These are phyloP conservation scores for Rhodomyrtus tomentosa DNA, from an alignment of 345 rosid species.

Conservation along the genomic window DNA sequence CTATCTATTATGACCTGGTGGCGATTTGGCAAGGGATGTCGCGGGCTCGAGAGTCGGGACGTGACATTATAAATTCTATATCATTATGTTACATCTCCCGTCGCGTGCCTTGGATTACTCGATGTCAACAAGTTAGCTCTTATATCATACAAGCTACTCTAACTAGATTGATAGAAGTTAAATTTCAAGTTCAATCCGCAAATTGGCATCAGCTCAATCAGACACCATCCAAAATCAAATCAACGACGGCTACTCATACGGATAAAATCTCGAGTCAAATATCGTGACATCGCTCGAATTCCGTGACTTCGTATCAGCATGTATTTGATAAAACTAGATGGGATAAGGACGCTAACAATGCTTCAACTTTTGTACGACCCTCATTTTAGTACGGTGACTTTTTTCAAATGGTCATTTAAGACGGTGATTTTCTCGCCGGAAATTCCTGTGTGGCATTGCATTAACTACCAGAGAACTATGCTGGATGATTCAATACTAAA, in stretches of 20 bases:
- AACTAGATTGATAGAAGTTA: not conserved
- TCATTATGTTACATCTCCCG: not conserved
- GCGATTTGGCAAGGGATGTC: too few relatives aligned
- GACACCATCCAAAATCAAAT: too few relatives aligned
- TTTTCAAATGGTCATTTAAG: not conserved
- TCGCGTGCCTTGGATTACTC: not conserved
- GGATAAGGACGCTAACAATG: not conserved
- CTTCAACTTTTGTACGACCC: not conserved
- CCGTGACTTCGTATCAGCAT: fast-evolving
- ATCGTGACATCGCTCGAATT: too few relatives aligned
- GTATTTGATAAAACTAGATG: not conserved
- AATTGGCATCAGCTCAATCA: not conserved
- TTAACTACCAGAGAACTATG: not conserved
- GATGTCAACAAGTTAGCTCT: not conserved
- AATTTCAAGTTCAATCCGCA: not conserved
- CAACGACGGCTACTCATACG: not conserved
- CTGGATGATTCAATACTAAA: not conserved
- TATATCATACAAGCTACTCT: not conserved
- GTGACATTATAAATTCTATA: too few relatives aligned
- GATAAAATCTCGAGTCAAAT: not conserved
- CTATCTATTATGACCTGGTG: too few relatives aligned
- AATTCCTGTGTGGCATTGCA: not conserved
- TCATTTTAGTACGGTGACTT: not conserved
- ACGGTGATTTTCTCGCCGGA: not conserved
- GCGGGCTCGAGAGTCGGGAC: too few relatives aligned